phyloP scores from a whole-genome alignment of 768 basidiomycete genomes.

The Russula sp. region DNA sequence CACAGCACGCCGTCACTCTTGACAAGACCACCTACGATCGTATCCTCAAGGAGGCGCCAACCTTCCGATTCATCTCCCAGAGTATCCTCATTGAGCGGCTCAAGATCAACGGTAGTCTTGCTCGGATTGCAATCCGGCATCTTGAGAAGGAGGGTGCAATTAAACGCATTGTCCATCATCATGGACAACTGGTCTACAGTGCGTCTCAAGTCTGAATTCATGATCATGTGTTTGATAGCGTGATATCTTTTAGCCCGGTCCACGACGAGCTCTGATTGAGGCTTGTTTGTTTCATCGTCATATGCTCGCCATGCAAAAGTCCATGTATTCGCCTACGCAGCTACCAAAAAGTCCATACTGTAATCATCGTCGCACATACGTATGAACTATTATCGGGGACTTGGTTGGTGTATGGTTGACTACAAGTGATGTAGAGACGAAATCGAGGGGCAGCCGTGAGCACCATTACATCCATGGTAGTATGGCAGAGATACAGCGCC shows the following conservation, averaged over 20 bases:
- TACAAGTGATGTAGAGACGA: not conserved
- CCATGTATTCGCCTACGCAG: slow-evolving; percentile 14
- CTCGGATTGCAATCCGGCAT: slow-evolving; percentile 84
- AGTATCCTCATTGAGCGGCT: slow-evolving; percentile 97
- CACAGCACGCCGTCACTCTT: slow-evolving; percentile 89
- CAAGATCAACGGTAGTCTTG: slow-evolving; percentile 93
- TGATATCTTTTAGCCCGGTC: slow-evolving; percentile 15
- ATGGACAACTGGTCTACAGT: slow-evolving; percentile 94
- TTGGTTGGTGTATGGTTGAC: not conserved
- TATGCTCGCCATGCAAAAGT: slow-evolving; percentile 8
- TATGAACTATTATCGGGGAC: not conserved
- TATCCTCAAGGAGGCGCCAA: slow-evolving; percentile 96
- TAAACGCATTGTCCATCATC: slow-evolving; percentile 95
- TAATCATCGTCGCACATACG: not conserved
- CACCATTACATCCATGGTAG: no score
- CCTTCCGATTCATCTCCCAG: slow-evolving; percentile 98
- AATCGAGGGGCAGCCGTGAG: no score
- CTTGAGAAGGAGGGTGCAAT: slow-evolving; percentile 91
- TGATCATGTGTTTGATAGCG: not conserved
- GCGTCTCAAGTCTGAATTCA: slow-evolving; percentile 31
- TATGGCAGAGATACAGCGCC: not conserved
- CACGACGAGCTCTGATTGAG: slow-evolving; percentile 22
- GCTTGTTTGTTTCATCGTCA: slow-evolving; percentile 1
- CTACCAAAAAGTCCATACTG: not conserved
- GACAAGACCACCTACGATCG: slow-evolving; percentile 92